Base-by-base conservation (phyloP, 192 early-diverging fungal genomes). In the Entophlyctis luteolus region DNA sequence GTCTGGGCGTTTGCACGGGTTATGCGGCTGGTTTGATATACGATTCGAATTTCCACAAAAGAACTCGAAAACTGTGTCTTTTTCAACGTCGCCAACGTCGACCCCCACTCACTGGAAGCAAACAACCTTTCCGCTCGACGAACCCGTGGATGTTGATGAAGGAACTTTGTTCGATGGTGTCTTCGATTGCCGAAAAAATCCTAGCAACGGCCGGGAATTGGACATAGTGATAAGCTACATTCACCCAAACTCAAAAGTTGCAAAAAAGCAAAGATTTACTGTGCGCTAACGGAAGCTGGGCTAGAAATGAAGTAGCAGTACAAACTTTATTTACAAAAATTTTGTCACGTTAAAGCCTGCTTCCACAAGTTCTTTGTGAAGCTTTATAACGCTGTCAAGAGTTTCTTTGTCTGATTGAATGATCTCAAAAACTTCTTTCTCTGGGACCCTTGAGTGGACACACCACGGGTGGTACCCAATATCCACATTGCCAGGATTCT, bases 101-200 rank as follows among this genome's bases (percentile, higher is more conserved):
- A 85, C 81, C 59, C 84, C 88, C 35, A 97, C 94, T n/a, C 96
- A 98, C 80, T 98, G 96, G 96, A 96, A 94, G 82, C 94, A 97
- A 76, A 93, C 92, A 0, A 71, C 89, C 18, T 96, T 98, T 77
- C 73, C 86, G 10, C 77, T 94, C 5, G 77, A 82, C 12, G 69
- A 83, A 25, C 80, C 88, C 12, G 62, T 94, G 28, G 68, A 77
- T 5, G 85, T 87, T 4, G 65, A 75, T 35, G 39, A 18, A 22
- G 72, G 74, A 48, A 65, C 16, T 37, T 53, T 55, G 18, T 57
- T 55, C 4, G 65, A 55, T n/a, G 91, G 91, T 10, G 73, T 58
- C 3, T 89, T 93, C 60, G 80, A 70, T 18, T 88, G 87, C 74
- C 60, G 63, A 33, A 93, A 91, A 73, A 81, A 78, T 47, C 49